A percentile compares a stretch with the other conserved stretches of the same genome.
Conservation (phyloP, 1,139 yeast species). For the Blastobotrys capitulatus region DNA sequence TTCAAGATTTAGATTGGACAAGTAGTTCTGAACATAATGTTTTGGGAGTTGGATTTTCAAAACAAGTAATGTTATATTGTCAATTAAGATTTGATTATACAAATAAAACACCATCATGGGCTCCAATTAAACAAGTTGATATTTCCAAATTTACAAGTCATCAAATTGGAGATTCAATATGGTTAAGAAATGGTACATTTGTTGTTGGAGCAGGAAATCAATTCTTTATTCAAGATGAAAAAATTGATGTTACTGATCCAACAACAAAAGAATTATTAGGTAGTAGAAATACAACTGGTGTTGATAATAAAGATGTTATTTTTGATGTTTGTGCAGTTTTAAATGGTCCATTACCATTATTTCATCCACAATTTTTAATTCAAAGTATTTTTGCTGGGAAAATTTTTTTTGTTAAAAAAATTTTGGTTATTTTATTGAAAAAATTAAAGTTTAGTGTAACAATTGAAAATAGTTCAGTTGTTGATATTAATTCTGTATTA, state of each 20-base stretch:
- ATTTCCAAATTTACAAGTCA: constrained; percentile 69
- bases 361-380: constrained; percentile 85
- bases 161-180: constrained; percentile 78
- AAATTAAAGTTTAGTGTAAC: constrained; percentile 48
- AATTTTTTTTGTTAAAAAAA: constrained; percentile 48
- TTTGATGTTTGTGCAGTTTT: constrained; percentile 67
- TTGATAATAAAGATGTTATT: constrained; percentile 37
- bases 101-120: constrained; percentile 69
- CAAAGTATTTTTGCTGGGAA: constrained; percentile 69
- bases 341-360: constrained; percentile 85
- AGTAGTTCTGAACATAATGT: constrained; percentile 55
- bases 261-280: constrained; percentile 39
- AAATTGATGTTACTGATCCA: constrained; percentile 50
- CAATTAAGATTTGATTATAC: constrained; percentile 88
- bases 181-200: constrained; percentile 74
- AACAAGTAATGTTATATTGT: constrained; percentile 58
- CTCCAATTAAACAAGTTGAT: constrained; percentile 68
- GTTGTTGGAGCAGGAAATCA: constrained; percentile 90
- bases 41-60: constrained; percentile 69
- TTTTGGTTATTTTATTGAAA: constrained; percentile 48
- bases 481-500: constrained; percentile 25
- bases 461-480: constrained; percentile 24
- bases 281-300: constrained; percentile 24
- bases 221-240: constrained; percentile 72
- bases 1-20: constrained; percentile 78